Evolutionary conservation across 164 flowering plant species (phyloP), one percentile per base, ranked within the genome.

Genomic region (Vitis rupestris): DNA sequence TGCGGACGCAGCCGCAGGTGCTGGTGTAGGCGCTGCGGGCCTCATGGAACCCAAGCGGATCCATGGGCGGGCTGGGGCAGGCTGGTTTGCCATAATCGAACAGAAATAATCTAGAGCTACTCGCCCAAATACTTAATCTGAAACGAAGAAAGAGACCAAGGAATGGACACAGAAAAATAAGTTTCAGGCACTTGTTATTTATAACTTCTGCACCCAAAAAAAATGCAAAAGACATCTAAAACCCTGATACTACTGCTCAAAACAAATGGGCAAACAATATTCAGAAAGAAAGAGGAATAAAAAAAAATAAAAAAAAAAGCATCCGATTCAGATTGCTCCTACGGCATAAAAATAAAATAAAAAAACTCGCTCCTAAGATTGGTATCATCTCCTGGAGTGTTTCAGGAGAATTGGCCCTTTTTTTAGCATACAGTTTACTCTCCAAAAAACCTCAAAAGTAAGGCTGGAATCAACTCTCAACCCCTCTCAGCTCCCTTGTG

Each of bases 61-160:
- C 86, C 82, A 83, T 3, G 83, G 85, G 57, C 86, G 86, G 19
- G 72, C 0, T 6, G 59, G 70, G 3, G 72, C 55, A 0, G 75
- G 82, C 16, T 71, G 76, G 68, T 67, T 76, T 19, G 81, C 72
- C 83, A 81, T 81, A 16, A 17, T 51, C 11, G 4, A n/a, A 48
- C 47, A 30, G 23, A 47, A 15, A 8, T 16, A 50, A 17, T 2
- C 7, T n/a, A 19, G 9, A 37, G 31, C 9, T 17, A 37, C 4
- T 37, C 44, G 27, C 44, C 7, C 7, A 37, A 11, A 44, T n/a
- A 17, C 30, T 37, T 51, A 15, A 31, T 23, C 52, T 17, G 44
- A 37, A 6, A 37, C 16, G 29, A 17, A 31, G 15, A n/a, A 47
- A 15, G 8, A 16, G 61, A 8, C 16, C 27, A 8, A 14, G 53